Conservation (phyloP, 2,329 filamentous ascomycete genomes). For the Cercospora nicotianae region DNA sequence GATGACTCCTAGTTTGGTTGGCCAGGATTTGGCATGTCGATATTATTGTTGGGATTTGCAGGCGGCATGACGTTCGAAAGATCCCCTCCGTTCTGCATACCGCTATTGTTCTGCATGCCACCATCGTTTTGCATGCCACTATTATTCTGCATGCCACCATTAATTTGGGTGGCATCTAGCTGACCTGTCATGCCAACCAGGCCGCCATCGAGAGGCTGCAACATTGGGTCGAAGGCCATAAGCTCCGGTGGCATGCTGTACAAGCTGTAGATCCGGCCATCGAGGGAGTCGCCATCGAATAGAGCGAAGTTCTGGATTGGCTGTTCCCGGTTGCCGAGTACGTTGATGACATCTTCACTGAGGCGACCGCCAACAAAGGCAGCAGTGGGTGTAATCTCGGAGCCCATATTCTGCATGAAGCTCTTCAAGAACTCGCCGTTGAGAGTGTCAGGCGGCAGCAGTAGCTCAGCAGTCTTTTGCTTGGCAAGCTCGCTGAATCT, state of each 20-base stretch:
- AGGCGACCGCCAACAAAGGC: slow-evolving; percentile 88
- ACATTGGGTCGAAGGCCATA: slow-evolving; percentile 16
- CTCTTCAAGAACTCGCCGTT: slow-evolving; percentile 67
- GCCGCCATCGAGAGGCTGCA: slow-evolving; percentile 4
- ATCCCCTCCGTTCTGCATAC: neutral
- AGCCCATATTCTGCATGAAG: slow-evolving; percentile 83
- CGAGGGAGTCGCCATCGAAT: slow-evolving; percentile 81
- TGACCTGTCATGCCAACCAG: neutral
- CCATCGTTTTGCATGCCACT: neutral
- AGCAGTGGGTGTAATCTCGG: slow-evolving; percentile 81
- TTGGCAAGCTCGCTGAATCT: slow-evolving; percentile 76
- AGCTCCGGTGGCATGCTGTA: slow-evolving; percentile 36
- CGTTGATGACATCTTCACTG: slow-evolving; percentile 96
- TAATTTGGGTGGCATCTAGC: neutral
- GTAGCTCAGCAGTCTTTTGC: slow-evolving; percentile 70
- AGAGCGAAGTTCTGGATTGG: slow-evolving; percentile 93
- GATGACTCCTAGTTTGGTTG: neutral
- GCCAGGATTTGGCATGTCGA: neutral
- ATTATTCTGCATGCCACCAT: neutral
- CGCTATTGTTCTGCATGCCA: neutral
- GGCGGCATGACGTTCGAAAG: neutral
- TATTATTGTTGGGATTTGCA: neutral
- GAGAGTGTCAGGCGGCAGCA: slow-evolving; percentile 48
- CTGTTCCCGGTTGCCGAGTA: slow-evolving; percentile 85
- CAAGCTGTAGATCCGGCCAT: slow-evolving; percentile 76